A percentile compares a stretch with the other conserved stretches of the same genome.
Conservation (phyloP, 192 early-diverging fungal species). For the Backusella parvicylindrica region DNA sequence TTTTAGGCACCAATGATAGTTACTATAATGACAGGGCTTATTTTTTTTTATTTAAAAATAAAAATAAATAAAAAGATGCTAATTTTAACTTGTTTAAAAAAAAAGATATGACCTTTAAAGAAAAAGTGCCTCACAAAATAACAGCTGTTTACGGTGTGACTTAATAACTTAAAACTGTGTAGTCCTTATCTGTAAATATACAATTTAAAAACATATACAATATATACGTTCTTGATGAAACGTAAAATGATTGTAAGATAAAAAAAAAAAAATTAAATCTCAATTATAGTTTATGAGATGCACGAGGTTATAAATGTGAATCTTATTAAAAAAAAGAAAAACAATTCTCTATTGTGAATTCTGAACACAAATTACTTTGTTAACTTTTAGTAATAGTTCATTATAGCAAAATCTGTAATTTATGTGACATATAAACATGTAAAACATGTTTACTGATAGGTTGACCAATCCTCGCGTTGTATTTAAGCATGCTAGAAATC, state of each 20-base stretch:
- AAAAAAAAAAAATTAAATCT: neutral
- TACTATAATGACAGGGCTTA: neutral
- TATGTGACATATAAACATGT: neutral
- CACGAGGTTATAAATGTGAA: neutral
- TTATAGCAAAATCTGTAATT: neutral
- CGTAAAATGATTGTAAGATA: neutral
- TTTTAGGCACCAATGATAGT: neutral
- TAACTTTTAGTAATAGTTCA: neutral
- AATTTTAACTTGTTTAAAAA: neutral
- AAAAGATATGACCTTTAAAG: neutral
- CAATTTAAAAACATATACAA: neutral
- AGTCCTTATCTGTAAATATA: no score
- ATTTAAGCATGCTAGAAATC: neutral
- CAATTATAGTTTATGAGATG: neutral
- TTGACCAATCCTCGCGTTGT: neutral
- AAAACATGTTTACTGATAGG: neutral
- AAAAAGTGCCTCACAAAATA: neutral
- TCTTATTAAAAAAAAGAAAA: neutral
- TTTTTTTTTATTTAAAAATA: neutral
- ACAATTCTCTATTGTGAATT: neutral
- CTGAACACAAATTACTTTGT: neutral
- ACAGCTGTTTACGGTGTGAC: neutral
- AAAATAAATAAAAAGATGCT: neutral
- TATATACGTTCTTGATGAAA: neutral
- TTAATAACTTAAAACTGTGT: neutral